Conservation (phyloP, 345 rosid genomes). For the Citrus mangshanensis region DNA sequence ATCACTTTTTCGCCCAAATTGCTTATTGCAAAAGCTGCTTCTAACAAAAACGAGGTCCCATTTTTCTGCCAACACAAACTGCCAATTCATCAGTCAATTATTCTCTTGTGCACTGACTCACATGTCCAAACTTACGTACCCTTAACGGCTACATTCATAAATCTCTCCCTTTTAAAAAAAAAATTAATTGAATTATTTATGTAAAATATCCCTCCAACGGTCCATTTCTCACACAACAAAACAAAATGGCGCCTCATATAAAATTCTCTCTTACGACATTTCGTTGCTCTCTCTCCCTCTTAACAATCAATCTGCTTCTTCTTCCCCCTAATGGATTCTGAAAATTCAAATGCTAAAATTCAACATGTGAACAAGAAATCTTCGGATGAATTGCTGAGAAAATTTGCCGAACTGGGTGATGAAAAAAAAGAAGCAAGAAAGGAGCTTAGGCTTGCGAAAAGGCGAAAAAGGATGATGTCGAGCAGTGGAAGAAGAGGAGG, state of each 20-base stretch:
- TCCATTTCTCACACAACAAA: constrained; percentile 36
- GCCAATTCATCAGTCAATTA: background rate
- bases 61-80: background rate
- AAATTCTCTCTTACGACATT: background rate
- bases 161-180: background rate
- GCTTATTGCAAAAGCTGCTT: background rate
- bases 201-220: constrained; percentile 41
- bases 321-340: constrained; percentile 3
- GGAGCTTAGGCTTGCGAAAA: constrained; percentile 20
- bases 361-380: constrained; percentile 72
- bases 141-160: constrained; percentile 48
- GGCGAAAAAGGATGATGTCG: constrained; percentile 30
- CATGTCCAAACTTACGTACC: constrained; percentile 9
- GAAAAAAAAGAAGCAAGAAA: constrained; percentile 19
- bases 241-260: constrained; percentile 5
- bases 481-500: constrained; percentile 8
- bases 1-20: background rate
- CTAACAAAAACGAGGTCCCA: background rate
- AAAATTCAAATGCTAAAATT: constrained; percentile 23
- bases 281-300: constrained; percentile 8
- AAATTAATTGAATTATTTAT: constrained; percentile 20
- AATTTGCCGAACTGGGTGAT: constrained; percentile 53
- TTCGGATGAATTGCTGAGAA: constrained; percentile 80
- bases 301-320: background rate
- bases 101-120: constrained; percentile 3